Evolutionary conservation across 2,329 filamentous ascomycete species (phyloP), one percentile per base, ranked within the genome.

Genomic region (Fusarium compactum): DNA sequence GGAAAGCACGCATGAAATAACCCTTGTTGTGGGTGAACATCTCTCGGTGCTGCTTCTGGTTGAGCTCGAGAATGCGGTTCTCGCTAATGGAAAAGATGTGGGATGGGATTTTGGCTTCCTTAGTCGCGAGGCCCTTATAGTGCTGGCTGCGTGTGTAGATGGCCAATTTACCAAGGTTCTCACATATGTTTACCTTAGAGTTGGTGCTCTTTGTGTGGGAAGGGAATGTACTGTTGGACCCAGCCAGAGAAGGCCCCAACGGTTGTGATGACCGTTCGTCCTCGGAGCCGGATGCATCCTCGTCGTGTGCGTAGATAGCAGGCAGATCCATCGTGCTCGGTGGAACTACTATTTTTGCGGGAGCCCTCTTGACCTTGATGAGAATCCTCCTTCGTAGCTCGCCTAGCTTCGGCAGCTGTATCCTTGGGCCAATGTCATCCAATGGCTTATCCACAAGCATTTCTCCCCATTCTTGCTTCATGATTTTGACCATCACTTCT

Each of bases 61-160:
- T 79, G 16, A 89, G 80, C 32, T 85, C 81, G 11, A 85, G 74
- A 69, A 98, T 97, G 1, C 87, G 90, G 66, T 89, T 89, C 80
- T 99, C 96, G 64, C 90, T 91, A 77, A 99, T 92, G 5, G 95
- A 98, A 81, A 95, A 98, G 67, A 98, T 92, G 80, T 91, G 89
- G 10, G 87, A 82, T 0, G 86, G 88, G 44, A 82, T 87, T 80
- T 85, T 87, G 46, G 87, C 85, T 32, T 82, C 85, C 30, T 90
- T 89, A 30, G 91, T 89, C 25, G 90, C 85, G 66, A 97, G 91
- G 62, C 87, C 85, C 65, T 88, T 87, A 80, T 95, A 98, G 70
- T 92, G 91, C 77, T 93, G 94, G 71, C 92, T 95, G 72, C 93
- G 90, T 3, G 94, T 97, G 79, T 97, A 98, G 27, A 98, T 86